phyloP scores from a whole-genome alignment of 2,329 filamentous ascomycete species.

The Pyrenophora seminiperda region DNA sequence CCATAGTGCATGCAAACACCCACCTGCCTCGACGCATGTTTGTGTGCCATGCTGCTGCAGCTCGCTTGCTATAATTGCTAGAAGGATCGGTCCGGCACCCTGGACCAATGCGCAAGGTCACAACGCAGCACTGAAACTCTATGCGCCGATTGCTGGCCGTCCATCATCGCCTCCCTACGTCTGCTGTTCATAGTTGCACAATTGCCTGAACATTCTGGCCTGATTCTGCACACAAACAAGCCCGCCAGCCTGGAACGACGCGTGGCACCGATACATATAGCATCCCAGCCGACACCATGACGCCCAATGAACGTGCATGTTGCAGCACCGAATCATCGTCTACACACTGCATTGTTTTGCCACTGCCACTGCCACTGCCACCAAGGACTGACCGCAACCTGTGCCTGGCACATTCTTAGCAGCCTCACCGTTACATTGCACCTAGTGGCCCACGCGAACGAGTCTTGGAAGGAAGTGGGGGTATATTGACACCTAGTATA shows the following conservation, averaged over 20 bases:
- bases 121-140: constrained; percentile 8
- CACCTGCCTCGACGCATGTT: neutral
- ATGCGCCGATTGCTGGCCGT: constrained; percentile 9
- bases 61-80: constrained; percentile 14
- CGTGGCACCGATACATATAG: constrained; percentile 24
- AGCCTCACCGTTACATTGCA: neutral
- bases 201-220: neutral
- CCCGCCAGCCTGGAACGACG: constrained; percentile 19
- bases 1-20: constrained; percentile 10
- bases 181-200: constrained; percentile 4
- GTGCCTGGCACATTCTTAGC: neutral
- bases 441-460: neutral
- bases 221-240: constrained; percentile 1
- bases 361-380: neutral
- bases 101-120: constrained; percentile 9
- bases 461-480: constrained; percentile 11
- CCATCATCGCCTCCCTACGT: constrained; percentile 2
- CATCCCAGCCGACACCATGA: neutral
- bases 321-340: no score
- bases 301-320: no score
- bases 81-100: constrained; percentile 16
- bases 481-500: constrained; percentile 31
- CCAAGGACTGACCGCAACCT: neutral
- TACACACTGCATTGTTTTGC: neutral
- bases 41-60: constrained; percentile 8